phyloP scores from a whole-genome alignment of 2,329 filamentous ascomycete species.

The Ceratocystis papillata region DNA sequence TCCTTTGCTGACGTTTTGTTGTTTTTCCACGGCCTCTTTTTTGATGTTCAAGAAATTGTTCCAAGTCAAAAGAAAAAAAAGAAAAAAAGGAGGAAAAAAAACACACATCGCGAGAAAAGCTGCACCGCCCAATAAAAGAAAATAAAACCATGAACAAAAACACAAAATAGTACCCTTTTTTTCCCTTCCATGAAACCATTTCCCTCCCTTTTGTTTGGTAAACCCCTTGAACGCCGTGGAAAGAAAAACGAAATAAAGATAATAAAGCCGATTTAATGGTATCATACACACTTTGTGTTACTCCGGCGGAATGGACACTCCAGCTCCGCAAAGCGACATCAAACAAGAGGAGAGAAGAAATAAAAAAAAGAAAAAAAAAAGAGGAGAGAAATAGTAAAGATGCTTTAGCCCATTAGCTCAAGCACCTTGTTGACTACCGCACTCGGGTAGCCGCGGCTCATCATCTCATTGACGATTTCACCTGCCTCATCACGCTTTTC shows the following conservation, averaged over 20 bases:
- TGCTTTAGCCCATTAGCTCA: slow-evolving; percentile 57
- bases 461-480: slow-evolving; percentile 75
- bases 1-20: not conserved
- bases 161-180: slow-evolving; percentile 21
- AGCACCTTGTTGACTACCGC: slow-evolving; percentile 90
- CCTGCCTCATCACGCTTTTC: slow-evolving; percentile 70
- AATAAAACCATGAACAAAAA: slow-evolving; percentile 9
- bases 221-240: slow-evolving; percentile 21
- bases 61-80: slow-evolving; percentile 5
- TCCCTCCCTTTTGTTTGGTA: slow-evolving; percentile 22
- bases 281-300: slow-evolving; percentile 14
- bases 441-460: slow-evolving; percentile 77
- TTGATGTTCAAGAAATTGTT: not conserved
- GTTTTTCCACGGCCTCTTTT: slow-evolving; percentile 16
- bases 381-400: not conserved
- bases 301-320: not conserved
- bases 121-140: slow-evolving; percentile 1
- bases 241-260: slow-evolving; percentile 14
- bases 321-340: not conserved
- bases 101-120: slow-evolving; percentile 3
- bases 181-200: slow-evolving; percentile 18
- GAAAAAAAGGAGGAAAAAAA: slow-evolving; percentile 16
- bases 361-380: not conserved
- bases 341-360: slow-evolving; percentile 11
- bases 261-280: slow-evolving; percentile 16